These are phyloP conservation scores for Debaryomyces castellii DNA, from an alignment of 805 yeast genomes.

Conservation along the genomic window DNA sequence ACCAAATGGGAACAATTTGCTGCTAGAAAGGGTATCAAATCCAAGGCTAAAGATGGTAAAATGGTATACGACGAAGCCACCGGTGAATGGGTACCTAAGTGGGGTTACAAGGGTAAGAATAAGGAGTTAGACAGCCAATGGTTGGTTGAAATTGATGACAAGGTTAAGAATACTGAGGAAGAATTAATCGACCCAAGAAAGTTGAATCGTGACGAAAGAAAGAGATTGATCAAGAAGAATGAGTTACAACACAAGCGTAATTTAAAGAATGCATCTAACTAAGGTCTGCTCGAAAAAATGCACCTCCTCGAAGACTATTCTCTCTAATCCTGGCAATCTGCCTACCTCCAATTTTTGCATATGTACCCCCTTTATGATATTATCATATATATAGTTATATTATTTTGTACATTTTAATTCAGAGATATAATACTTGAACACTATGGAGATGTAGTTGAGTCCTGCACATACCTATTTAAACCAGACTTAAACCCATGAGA, in stretches of 20 bases:
- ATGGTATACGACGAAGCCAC: constrained; percentile 84
- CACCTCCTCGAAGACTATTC: background rate
- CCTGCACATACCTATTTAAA: constrained; percentile 3
- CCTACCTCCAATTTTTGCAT: background rate
- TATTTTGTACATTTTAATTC: background rate
- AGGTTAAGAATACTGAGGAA: constrained; percentile 47
- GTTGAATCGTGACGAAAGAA: constrained; percentile 77
- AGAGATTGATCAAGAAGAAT: constrained; percentile 81
- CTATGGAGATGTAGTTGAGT: background rate
- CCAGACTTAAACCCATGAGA: background rate
- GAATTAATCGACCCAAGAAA: constrained; percentile 88
- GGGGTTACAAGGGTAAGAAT: constrained; percentile 97
- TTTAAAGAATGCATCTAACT: constrained; percentile 36
- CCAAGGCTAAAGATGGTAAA: constrained; percentile 88
- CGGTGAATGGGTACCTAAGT: constrained; percentile 96
- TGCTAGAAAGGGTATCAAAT: constrained; percentile 87
- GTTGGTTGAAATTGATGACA: constrained; percentile 91
- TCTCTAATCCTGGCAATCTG: background rate
- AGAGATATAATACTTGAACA: background rate
- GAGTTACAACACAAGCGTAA: constrained; percentile 83
- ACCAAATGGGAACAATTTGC: constrained; percentile 99
- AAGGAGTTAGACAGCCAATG: constrained; percentile 86
- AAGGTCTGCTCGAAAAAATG: no score
- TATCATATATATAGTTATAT: background rate
- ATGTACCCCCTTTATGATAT: background rate